Evolutionary conservation across 306 rosid genomes (phyloP).

Genomic region (apple (Malus domestica)): ASM211411v1 NC_041802.1:30204001-30204500

Average conservation of each 20-base stretch:
- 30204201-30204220: slow-evolving; percentile 69
- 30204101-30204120: background rate
- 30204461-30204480: slow-evolving; percentile 47
- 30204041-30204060: background rate
- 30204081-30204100: background rate
- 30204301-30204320: slow-evolving; percentile 71
- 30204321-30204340: slow-evolving; percentile 78
- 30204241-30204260: slow-evolving; percentile 86
- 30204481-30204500: slow-evolving; percentile 33
- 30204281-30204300: slow-evolving; percentile 81
- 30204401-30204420: background rate
- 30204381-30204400: background rate
- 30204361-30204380: slow-evolving; percentile 40
- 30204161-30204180: slow-evolving; percentile 79
- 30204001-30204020: background rate
- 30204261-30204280: slow-evolving; percentile 85
- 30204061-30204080: background rate
- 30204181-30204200: slow-evolving; percentile 61
- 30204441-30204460: slow-evolving; percentile 13
- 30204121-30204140: background rate
- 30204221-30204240: slow-evolving; percentile 71
- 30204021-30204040: background rate
- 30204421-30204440: background rate
- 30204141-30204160: background rate
- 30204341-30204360: slow-evolving; percentile 68